Conservation (phyloP, 495 filamentous ascomycete species). For the Xylaria palmicola region DNA sequence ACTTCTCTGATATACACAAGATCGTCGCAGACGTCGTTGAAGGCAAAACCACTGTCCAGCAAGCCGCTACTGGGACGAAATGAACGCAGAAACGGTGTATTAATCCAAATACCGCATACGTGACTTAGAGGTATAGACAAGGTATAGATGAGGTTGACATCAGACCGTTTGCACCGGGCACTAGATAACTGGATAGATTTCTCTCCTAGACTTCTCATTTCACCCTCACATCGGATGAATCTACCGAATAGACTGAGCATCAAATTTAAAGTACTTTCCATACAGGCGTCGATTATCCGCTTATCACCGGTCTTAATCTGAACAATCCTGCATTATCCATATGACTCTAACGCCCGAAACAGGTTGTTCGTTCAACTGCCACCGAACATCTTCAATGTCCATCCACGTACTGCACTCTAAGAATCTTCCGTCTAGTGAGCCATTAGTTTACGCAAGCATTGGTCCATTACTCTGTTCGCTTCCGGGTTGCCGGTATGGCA, state of each 20-base stretch:
- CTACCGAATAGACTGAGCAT: not conserved
- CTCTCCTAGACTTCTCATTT: constrained; percentile 1
- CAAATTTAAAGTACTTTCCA: not conserved
- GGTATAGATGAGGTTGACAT: not conserved
- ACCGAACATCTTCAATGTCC: not conserved
- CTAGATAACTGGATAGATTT: constrained; percentile 19
- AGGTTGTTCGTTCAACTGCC: not conserved
- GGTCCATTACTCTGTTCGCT: constrained; percentile 49
- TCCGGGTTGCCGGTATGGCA: constrained; percentile 51
- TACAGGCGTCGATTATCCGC: not conserved
- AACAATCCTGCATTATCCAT: not conserved
- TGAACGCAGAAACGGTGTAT: constrained; percentile 12
- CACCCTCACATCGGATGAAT: not conserved
- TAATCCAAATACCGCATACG: not conserved
- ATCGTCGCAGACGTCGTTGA: constrained; percentile 71
- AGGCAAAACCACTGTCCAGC: constrained; percentile 52
- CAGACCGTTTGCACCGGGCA: not conserved
- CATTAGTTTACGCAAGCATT: not conserved
- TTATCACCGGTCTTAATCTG: not conserved
- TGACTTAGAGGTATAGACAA: constrained; percentile 15
- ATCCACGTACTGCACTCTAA: not conserved
- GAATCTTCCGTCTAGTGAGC: not conserved
- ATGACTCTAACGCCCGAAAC: not conserved
- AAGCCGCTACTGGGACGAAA: constrained; percentile 38
- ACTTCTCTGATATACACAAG: constrained; percentile 72